phyloP scores from a whole-genome alignment of 805 yeast genomes.

The Blastobotrys terrestris region DNA sequence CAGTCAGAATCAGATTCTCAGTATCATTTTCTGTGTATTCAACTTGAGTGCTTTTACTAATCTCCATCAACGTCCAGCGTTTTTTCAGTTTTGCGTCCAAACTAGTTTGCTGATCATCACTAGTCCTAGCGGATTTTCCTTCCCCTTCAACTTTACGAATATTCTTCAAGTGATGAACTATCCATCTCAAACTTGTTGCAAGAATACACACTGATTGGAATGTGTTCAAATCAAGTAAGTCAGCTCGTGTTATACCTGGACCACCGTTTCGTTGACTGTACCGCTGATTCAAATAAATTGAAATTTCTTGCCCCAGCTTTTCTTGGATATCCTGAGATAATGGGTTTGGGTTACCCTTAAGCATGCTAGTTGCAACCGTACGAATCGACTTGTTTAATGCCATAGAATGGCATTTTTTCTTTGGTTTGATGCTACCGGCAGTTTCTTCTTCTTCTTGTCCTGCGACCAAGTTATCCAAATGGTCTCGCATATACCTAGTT shows the following conservation, averaged over 20 bases:
- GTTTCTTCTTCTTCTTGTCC: slow-evolving; percentile 12
- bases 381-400: not conserved
- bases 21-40: slow-evolving; percentile 7
- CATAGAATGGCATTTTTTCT: slow-evolving; percentile 1
- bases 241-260: slow-evolving; percentile 37
- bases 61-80: slow-evolving; percentile 30
- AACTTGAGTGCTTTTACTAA: slow-evolving; percentile 7
- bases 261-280: slow-evolving; percentile 10
- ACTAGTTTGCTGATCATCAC: slow-evolving; percentile 9
- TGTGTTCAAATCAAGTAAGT: slow-evolving; percentile 47
- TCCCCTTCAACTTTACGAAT: slow-evolving; percentile 38
- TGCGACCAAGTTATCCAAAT: slow-evolving; percentile 15
- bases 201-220: slow-evolving; percentile 48
- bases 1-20: slow-evolving; percentile 19
- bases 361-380: not conserved
- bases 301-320: slow-evolving; percentile 19
- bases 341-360: not conserved
- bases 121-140: not conserved
- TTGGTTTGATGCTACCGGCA: slow-evolving; percentile 3
- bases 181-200: slow-evolving; percentile 50
- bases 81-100: slow-evolving; percentile 20
- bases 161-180: slow-evolving; percentile 53
- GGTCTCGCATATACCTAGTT: slow-evolving; percentile 11
- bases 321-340: not conserved
- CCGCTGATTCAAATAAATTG: slow-evolving; percentile 19